Conservation (phyloP, 352 stramenopile genomes). For the Pythium phragmitis region DNA sequence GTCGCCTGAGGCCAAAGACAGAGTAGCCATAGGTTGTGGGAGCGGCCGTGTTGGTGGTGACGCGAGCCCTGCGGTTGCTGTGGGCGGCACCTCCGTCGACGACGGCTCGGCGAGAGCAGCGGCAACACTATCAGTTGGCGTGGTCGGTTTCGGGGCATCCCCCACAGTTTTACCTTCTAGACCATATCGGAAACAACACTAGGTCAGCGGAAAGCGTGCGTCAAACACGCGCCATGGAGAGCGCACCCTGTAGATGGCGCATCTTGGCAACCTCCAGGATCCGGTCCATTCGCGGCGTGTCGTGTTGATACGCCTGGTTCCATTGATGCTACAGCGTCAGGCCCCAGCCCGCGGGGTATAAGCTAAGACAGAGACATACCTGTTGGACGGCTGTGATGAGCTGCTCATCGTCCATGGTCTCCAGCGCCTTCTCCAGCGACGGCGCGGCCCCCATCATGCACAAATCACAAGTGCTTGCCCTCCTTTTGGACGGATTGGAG, state of each 20-base stretch:
- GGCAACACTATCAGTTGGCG: neutral
- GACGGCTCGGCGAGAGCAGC: neutral
- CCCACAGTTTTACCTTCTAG: neutral
- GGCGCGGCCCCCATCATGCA: slow-evolving; percentile 24
- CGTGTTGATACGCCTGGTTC: slow-evolving; percentile 46
- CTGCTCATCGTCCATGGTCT: slow-evolving; percentile 58
- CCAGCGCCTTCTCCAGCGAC: slow-evolving; percentile 59
- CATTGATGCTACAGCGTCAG: neutral
- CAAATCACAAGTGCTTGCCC: neutral
- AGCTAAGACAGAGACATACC: slow-evolving; percentile 25
- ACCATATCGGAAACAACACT: too few species aligned
- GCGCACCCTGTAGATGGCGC: slow-evolving; percentile 37
- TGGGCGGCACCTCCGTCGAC: neutral
- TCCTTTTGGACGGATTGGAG: neutral
- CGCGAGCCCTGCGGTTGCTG: neutral
- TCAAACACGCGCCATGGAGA: neutral
- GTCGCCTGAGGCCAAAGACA: neutral
- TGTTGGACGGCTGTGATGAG: slow-evolving; percentile 44
- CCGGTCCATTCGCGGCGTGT: slow-evolving; percentile 50
- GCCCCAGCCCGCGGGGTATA: neutral
- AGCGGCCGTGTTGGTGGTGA: neutral
- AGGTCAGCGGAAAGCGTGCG: too few species aligned
- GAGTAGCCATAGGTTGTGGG: neutral
- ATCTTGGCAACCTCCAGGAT: slow-evolving; percentile 45
- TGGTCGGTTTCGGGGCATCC: neutral